These are phyloP conservation scores for Colletotrichum musicola DNA, from an alignment of 2,329 filamentous ascomycete genomes.

Conservation along the genomic window DNA sequence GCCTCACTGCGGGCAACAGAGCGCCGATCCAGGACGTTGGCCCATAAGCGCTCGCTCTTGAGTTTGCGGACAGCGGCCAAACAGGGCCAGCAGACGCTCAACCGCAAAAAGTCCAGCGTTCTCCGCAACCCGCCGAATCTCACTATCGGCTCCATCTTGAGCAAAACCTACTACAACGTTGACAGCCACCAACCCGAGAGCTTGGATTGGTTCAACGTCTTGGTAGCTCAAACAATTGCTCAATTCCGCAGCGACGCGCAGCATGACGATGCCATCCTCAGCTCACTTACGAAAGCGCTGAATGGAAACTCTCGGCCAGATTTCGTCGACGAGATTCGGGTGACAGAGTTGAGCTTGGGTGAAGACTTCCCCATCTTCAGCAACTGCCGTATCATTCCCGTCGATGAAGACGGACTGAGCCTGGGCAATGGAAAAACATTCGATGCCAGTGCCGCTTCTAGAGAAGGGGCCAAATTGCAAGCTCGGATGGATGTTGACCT, in stretches of 20 bases:
- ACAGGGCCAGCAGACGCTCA: conserved; percentile 60
- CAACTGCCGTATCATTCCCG: conserved; percentile 95
- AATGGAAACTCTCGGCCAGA: conserved; percentile 90
- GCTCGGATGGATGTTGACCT: conserved; percentile 97
- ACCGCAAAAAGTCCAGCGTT: conserved; percentile 78
- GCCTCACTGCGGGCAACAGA: conserved; percentile 81
- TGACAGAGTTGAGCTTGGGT: conserved; percentile 93
- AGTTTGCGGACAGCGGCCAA: conserved; percentile 66
- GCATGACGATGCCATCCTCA: conserved; percentile 89
- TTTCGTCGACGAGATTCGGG: conserved; percentile 92
- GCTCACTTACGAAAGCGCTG: conserved; percentile 84
- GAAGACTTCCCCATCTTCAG: conserved; percentile 99
- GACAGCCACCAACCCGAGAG: conserved; percentile 96
- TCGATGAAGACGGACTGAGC: conserved; percentile 80
- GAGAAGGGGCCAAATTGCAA: conserved; percentile 82
- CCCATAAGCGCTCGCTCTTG: conserved; percentile 81
- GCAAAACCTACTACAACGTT: conserved; percentile 98
- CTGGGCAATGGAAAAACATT: conserved; percentile 65
- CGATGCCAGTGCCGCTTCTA: conserved; percentile 64
- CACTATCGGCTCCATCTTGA: conserved; percentile 93
- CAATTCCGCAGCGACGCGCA: conserved; percentile 94
- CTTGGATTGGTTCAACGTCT: conserved; percentile 98
- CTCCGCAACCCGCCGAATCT: conserved; percentile 79
- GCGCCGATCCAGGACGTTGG: conserved; percentile 78
- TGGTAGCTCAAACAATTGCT: conserved; percentile 95